Base-by-base conservation (phyloP, 148 eudicot species). In the Persicaria maculosa region DNA sequence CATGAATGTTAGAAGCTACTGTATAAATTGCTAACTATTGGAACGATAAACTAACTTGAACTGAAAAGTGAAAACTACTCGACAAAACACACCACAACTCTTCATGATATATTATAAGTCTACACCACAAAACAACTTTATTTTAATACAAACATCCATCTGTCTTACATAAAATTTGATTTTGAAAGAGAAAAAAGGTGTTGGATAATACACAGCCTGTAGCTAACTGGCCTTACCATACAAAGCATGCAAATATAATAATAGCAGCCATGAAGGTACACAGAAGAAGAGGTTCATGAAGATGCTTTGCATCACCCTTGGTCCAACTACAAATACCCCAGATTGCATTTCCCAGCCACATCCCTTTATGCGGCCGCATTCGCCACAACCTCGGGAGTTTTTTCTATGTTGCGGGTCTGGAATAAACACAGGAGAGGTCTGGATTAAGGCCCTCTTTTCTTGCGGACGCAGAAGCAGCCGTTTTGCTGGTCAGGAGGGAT, bases 401-500 rank as follows among this genome's bases (percentile, higher is more conserved):
- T 57, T 19, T 57, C 62, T 57, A 57, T 57, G 17, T 57, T 17
- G 19, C 62, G 5, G 19, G 61, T 14, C 16, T 15, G 55, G 6
- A 52, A 52, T 3, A 52, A 52, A 52, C 55, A 14, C n/a, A 52
- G 1, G 17, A 7, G 17, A 6, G 8, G 69, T 64, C 46, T 31
- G 46, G 25, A 70, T 84, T 80, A 92, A 84, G 97, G 94, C 44
- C 97, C 97, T 76, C 92, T 74, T 47, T 72, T 68, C 75, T 79
- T 75, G 9, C 83, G 80, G 74, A 88, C 81, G 86, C 89, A 89
- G 48, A 88, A 86, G 77, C 97, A 91, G 61, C 89, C 86, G 72
- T 88, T 89, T 50, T 84, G 77, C 75, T 89, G 92, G 77, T 88
- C 92, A 40, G 64, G 77, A 67, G 97, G 94, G 74, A 92, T 86